Conservation (phyloP, 1,284 basidiomycete genomes). For the Sporisorium exsertum region DNA sequence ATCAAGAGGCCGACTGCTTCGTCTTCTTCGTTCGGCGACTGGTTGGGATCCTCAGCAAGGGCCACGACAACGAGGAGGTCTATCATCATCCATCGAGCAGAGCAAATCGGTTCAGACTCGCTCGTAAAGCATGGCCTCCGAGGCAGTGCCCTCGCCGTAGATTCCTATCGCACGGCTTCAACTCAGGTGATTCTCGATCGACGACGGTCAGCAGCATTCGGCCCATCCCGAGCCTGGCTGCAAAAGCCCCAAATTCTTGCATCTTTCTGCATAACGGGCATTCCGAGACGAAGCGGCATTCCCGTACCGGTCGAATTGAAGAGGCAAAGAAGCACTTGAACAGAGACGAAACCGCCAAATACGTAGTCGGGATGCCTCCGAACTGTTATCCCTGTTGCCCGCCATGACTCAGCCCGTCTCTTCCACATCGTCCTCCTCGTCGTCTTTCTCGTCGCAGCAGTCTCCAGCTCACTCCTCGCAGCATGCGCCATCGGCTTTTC, state of each 20-base stretch:
- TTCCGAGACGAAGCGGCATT: neutral
- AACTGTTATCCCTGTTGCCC: conserved; percentile 6
- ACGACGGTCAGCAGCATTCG: neutral
- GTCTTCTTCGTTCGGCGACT: neutral
- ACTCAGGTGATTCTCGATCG: no score
- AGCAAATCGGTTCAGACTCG: neutral
- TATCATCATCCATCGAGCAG: neutral
- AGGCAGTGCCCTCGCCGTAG: neutral
- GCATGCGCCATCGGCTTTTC: conserved; percentile 16
- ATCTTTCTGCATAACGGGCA: neutral
- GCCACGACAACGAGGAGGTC: neutral
- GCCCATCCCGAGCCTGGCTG: neutral
- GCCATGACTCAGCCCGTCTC: conserved; percentile 26
- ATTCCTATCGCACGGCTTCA: neutral
- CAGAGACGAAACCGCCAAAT: no score
- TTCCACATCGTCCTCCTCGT: conserved; percentile 3
- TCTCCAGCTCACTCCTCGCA: conserved; percentile 15
- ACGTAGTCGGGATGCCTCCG: conserved; percentile 26
- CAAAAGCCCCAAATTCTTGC: neutral
- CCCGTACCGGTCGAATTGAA: neutral
- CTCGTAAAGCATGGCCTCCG: neutral
- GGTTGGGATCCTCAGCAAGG: neutral
- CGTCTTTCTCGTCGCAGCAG: neutral
- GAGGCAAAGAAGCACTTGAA: no score
- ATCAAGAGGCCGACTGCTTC: neutral